Conservation (phyloP, 345 rosid species). For the Punica granatum region DNA sequence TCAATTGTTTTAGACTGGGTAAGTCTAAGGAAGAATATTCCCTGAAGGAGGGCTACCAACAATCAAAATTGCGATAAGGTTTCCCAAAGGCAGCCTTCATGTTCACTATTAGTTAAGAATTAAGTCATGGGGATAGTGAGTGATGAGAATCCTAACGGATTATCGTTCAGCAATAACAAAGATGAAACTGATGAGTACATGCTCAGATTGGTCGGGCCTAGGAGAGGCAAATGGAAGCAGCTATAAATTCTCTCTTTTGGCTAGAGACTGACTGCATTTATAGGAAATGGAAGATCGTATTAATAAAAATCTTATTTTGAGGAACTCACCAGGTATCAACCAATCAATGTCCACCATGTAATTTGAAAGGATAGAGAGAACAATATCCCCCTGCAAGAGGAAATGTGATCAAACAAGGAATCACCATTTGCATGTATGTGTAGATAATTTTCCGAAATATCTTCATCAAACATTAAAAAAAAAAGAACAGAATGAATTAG, state of each 20-base stretch:
- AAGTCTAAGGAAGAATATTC: not conserved
- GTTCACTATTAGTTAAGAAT: not conserved
- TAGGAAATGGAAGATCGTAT: not conserved
- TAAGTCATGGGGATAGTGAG: not conserved
- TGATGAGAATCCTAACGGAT: not conserved
- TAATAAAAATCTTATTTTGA: not conserved
- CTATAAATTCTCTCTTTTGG: not conserved
- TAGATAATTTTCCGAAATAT: not conserved
- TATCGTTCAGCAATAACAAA: too few relatives aligned
- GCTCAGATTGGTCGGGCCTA: not conserved
- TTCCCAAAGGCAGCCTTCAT: not conserved
- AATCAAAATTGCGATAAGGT: not conserved
- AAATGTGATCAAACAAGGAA: conserved; percentile 10
- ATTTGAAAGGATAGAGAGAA: conserved; percentile 68
- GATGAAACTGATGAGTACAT: not conserved
- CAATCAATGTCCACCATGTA: conserved; percentile 95
- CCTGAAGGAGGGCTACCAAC: not conserved
- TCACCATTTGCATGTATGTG: not conserved
- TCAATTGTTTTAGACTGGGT: not conserved
- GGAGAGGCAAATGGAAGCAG: not conserved
- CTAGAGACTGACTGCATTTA: not conserved
- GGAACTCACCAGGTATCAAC: conserved; percentile 52
- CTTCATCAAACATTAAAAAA: not conserved
- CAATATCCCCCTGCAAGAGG: conserved; percentile 56
- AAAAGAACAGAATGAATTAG: not conserved